Conservation (phyloP, 2,329 filamentous ascomycete species). For the Colletotrichum filicis region DNA sequence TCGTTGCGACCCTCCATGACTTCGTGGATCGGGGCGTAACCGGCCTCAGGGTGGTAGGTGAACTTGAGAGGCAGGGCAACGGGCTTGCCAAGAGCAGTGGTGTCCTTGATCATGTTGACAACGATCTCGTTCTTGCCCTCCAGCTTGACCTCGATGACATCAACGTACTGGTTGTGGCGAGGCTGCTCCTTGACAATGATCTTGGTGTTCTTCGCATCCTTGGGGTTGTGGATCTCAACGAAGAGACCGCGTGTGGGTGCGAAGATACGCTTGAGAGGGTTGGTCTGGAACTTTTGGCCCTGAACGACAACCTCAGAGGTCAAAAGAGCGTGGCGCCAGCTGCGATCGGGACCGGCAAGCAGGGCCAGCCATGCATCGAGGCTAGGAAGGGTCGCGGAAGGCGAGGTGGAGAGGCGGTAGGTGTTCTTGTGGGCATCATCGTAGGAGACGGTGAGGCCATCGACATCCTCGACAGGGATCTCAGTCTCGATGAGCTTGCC, state of each 20-base stretch:
- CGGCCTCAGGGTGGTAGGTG: slow-evolving; percentile 92
- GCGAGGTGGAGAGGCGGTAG: slow-evolving; percentile 83
- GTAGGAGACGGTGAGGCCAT: slow-evolving; percentile 86
- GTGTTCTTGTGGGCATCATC: slow-evolving; percentile 83
- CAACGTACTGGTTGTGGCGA: slow-evolving; percentile 85
- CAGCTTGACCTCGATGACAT: slow-evolving; percentile 88
- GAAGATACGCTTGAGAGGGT: slow-evolving; percentile 93
- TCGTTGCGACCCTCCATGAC: slow-evolving; percentile 97
- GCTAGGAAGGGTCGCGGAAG: slow-evolving; percentile 79
- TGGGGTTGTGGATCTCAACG: slow-evolving; percentile 86
- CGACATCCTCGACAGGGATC: slow-evolving; percentile 77
- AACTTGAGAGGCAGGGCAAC: slow-evolving; percentile 89
- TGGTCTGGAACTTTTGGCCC: slow-evolving; percentile 96
- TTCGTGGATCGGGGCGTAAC: slow-evolving; percentile 97
- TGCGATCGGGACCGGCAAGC: slow-evolving; percentile 85
- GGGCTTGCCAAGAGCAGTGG: slow-evolving; percentile 84
- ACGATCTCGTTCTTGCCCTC: slow-evolving; percentile 81
- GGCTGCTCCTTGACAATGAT: slow-evolving; percentile 91
- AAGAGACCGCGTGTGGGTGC: slow-evolving; percentile 86
- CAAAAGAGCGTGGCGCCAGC: slow-evolving; percentile 95
- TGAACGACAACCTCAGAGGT: slow-evolving; percentile 94
- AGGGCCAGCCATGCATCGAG: slow-evolving; percentile 88
- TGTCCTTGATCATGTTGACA: slow-evolving; percentile 92
- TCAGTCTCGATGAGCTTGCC: slow-evolving; percentile 82
- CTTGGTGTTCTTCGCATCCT: slow-evolving; percentile 83